Conservation (phyloP, 371 early-diverging fungal species). For the Rhizopus stolonifer region DNA sequence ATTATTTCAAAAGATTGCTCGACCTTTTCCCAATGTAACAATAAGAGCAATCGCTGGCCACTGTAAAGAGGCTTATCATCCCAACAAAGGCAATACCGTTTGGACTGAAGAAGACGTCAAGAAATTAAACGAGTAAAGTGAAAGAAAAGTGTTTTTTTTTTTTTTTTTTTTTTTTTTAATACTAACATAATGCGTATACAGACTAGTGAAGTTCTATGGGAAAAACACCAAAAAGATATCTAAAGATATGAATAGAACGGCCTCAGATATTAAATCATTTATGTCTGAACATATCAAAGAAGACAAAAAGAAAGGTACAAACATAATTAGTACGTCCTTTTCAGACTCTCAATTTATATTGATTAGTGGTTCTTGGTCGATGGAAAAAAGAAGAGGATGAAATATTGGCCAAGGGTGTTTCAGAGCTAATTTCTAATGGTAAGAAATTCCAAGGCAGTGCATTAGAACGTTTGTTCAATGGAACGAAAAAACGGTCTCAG, state of each 20-base stretch:
- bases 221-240: neutral
- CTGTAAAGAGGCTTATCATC: constrained; percentile 13
- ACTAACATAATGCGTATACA: no score
- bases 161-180: neutral
- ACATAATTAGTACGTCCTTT: neutral
- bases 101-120: constrained; percentile 21
- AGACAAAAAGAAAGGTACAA: neutral
- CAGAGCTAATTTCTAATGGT: neutral
- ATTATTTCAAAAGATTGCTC: constrained; percentile 17
- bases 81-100: neutral
- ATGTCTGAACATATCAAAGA: neutral
- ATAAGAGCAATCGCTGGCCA: constrained; percentile 1
- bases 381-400: constrained; percentile 18
- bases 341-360: neutral
- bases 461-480: constrained; percentile 1
- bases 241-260: constrained; percentile 6
- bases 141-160: neutral
- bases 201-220: constrained; percentile 13
- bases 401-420: neutral
- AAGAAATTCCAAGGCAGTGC: neutral
- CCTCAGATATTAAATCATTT: constrained; percentile 5
- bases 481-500: constrained; percentile 6
- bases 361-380: neutral
- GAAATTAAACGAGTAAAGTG: constrained; percentile 12
- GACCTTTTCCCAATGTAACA: constrained; percentile 17